Conservation (phyloP, 305 asterid species). For the Ilex paraguariensis region DNA sequence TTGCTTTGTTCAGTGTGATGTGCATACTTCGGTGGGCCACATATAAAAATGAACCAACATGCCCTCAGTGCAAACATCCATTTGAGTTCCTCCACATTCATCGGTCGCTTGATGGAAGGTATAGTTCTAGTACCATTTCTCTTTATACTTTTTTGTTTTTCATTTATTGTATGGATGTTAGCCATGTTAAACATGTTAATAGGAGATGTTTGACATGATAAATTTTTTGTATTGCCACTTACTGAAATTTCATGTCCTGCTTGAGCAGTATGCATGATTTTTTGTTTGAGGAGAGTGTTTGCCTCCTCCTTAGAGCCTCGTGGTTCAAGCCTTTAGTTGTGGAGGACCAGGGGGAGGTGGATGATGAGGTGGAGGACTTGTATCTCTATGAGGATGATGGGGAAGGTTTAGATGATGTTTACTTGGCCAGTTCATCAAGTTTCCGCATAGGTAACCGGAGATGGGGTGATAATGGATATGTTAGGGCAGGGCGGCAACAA, state of each 20-base stretch:
- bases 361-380: conserved; percentile 38
- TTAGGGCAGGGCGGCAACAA: conserved; percentile 76
- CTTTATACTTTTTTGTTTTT: not conserved
- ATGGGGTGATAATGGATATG: conserved; percentile 84
- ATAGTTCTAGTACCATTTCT: conserved; percentile 7
- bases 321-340: conserved; percentile 69
- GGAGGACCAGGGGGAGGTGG: conserved; percentile 48
- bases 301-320: conserved; percentile 83
- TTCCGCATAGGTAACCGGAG: conserved; percentile 65
- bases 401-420: conserved; percentile 43
- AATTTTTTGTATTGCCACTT: not conserved
- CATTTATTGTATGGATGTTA: not conserved
- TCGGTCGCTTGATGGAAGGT: conserved; percentile 89
- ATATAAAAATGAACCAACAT: conserved; percentile 67
- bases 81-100: conserved; percentile 68
- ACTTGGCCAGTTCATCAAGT: conserved; percentile 41
- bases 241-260: conserved; percentile 8
- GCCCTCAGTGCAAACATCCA: conserved; percentile 84
- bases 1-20: conserved; percentile 47
- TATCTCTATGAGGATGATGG: conserved; percentile 43
- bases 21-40: conserved; percentile 90
- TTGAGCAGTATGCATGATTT: conserved; percentile 63
- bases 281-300: conserved; percentile 89
- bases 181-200: not conserved
- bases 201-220: not conserved